These are phyloP conservation scores for Plenodomus lindquistii DNA, from an alignment of 2,329 filamentous ascomycete species.

Conservation along the genomic window DNA sequence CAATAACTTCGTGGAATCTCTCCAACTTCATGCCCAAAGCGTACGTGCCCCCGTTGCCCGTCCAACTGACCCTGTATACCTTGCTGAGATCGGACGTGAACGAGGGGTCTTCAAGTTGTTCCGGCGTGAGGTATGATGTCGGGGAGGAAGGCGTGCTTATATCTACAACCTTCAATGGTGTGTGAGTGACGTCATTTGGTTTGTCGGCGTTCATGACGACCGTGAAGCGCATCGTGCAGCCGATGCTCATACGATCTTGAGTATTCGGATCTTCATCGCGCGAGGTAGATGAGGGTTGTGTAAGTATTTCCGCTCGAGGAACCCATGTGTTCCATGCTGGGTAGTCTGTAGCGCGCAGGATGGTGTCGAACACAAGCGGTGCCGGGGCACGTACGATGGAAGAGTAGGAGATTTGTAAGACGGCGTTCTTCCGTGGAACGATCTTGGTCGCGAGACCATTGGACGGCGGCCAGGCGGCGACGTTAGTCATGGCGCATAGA, in stretches of 20 bases:
- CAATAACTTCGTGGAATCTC: conserved; percentile 26
- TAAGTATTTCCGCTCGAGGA: conserved; percentile 13
- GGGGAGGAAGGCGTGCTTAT: conserved; percentile 19
- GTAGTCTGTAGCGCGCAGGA: conserved; percentile 21
- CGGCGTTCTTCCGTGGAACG: conserved; percentile 9
- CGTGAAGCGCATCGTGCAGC: conserved; percentile 20
- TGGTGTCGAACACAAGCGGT: conserved; percentile 18
- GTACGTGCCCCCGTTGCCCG: conserved; percentile 16
- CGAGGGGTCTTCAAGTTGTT: conserved; percentile 8
- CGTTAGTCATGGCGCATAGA: too few species aligned
- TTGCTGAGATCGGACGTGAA: conserved; percentile 20
- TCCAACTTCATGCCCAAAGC: conserved; percentile 13
- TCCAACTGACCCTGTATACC: conserved; percentile 26
- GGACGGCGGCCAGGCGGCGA: conserved; percentile 12
- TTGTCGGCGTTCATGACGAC: conserved; percentile 21
- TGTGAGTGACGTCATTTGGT: conserved; percentile 9
- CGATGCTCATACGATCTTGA: conserved; percentile 8
- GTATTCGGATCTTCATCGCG: neutral
- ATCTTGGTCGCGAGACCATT: conserved; percentile 12
- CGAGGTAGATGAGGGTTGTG: conserved; percentile 7
- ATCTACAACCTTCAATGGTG: conserved; percentile 21
- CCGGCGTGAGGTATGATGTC: conserved; percentile 13
- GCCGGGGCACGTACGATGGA: conserved; percentile 17
- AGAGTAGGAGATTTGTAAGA: conserved; percentile 8
- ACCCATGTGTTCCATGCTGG: conserved; percentile 25